Conservation (phyloP, 2,329 filamentous ascomycete species). For the Botryotinia narcissicola region DNA sequence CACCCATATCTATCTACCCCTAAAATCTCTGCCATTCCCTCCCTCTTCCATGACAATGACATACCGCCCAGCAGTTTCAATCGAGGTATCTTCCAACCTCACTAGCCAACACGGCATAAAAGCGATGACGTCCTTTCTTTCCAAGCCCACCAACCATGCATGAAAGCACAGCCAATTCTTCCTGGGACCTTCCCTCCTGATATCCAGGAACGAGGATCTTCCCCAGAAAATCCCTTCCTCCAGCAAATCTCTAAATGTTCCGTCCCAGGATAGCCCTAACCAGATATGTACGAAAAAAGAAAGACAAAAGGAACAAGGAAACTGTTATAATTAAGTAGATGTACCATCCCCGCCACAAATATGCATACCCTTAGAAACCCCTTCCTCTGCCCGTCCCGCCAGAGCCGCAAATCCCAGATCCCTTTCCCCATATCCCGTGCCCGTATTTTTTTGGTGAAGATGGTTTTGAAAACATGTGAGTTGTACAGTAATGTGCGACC, state of each 20-base stretch:
- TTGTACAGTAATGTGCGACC: slow-evolving; percentile 4
- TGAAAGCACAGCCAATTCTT: neutral
- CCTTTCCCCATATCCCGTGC: neutral
- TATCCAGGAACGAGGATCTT: slow-evolving; percentile 5
- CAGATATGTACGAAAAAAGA: slow-evolving; percentile 14
- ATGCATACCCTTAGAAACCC: slow-evolving; percentile 9
- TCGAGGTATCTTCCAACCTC: neutral
- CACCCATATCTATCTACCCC: neutral
- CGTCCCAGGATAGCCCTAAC: slow-evolving; percentile 6
- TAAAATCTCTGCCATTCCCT: neutral
- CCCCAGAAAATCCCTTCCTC: slow-evolving; percentile 11
- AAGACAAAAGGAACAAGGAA: slow-evolving; percentile 4
- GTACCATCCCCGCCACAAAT: slow-evolving; percentile 7
- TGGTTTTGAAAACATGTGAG: neutral
- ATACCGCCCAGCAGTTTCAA: neutral
- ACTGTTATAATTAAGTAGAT: slow-evolving; percentile 11
- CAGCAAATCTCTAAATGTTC: neutral
- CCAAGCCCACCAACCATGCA: neutral
- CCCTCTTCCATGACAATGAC: neutral
- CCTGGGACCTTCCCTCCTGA: slow-evolving; percentile 5
- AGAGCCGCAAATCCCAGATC: slow-evolving; percentile 10
- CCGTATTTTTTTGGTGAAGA: slow-evolving; percentile 10
- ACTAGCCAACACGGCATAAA: neutral
- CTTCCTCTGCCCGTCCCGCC: neutral
- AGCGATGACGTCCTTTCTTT: neutral